Evolutionary conservation across 345 rosid species (phyloP).

Genomic region (Eucalyptus virginea): DNA sequence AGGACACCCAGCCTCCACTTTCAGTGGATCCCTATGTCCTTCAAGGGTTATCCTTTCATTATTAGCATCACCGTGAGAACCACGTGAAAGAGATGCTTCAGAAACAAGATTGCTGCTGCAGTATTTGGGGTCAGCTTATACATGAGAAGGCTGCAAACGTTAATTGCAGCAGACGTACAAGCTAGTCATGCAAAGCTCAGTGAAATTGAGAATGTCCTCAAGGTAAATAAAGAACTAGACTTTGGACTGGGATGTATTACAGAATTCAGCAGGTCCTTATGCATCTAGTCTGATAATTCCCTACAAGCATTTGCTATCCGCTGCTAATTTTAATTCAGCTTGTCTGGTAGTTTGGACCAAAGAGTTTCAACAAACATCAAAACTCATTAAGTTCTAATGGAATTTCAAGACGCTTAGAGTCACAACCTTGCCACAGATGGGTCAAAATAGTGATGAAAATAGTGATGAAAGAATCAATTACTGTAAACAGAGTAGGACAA

Average conservation of each 20-base stretch:
- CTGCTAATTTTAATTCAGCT: background rate
- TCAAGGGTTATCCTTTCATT: background rate
- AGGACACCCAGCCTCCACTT: constrained; percentile 6
- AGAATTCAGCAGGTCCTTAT: background rate
- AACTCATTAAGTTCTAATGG: background rate
- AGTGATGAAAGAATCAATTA: background rate
- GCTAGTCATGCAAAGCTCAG: background rate
- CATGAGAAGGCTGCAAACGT: background rate
- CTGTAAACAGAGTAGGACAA: background rate
- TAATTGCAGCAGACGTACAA: background rate
- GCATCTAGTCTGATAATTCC: background rate
- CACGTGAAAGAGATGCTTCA: background rate
- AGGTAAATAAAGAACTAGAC: background rate
- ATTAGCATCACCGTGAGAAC: background rate
- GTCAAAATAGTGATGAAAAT: background rate
- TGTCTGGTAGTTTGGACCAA: background rate
- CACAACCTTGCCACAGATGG: background rate
- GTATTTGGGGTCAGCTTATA: background rate
- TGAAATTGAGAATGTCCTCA: background rate
- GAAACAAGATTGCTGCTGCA: background rate
- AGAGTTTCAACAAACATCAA: background rate
- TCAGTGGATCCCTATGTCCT: background rate
- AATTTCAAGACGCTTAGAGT: background rate
- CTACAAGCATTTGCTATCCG: background rate
- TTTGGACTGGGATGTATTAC: background rate